Base-by-base conservation (phyloP, 345 rosid genomes). In the Eucalyptus globulus region DNA sequence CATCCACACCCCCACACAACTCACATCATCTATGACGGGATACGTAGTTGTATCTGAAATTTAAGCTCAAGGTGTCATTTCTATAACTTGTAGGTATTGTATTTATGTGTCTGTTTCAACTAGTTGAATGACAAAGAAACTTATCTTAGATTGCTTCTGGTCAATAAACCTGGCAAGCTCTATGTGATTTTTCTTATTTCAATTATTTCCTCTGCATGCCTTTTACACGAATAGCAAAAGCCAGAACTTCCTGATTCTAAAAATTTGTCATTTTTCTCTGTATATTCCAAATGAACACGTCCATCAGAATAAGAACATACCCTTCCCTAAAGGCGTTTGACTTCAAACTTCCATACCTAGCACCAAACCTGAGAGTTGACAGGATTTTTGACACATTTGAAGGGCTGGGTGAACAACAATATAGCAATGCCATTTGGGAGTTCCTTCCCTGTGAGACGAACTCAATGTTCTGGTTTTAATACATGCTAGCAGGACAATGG, bases 381-480 rank as follows among this genome's bases (percentile, higher is more conserved):
- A 96, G 92, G 86, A 95, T 97, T 93, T 97, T 99, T 58, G 95
- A 81, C 87, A 95, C 94, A 95, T 96, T 94, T 88, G 92, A 96
- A 91, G 91, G 89, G 92, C 99, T 95, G 7, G 97, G 99, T 44
- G 99, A 97, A 94, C 99, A 97, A 93, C 97, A 96, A 60, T 96
- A 96, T 27, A 97, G 92, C 58, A 96, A 91, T 53, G 96, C 99
- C 80, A 95, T 94, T 89, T 92, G 96, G 56, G 95, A 96, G 93
- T 92, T 95, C 58, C 98, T 95, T 80, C 99, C 98, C 99, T 96
- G 92, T 43, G 87, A 69, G 89, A 90, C 27, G 15, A 24, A 90
- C 49, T 44, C 49, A 29, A 50, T 22, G 53, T 49, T 90, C 31
- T 6, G 60, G 27, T 51, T 11, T 45, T 49, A 69, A 37, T 45